Percentiles rank a stretch among this genome's conserved stretches.
These are phyloP conservation scores for Thelonectria rubi DNA, from an alignment of 2,329 filamentous ascomycete genomes.

Conservation along the genomic window DNA sequence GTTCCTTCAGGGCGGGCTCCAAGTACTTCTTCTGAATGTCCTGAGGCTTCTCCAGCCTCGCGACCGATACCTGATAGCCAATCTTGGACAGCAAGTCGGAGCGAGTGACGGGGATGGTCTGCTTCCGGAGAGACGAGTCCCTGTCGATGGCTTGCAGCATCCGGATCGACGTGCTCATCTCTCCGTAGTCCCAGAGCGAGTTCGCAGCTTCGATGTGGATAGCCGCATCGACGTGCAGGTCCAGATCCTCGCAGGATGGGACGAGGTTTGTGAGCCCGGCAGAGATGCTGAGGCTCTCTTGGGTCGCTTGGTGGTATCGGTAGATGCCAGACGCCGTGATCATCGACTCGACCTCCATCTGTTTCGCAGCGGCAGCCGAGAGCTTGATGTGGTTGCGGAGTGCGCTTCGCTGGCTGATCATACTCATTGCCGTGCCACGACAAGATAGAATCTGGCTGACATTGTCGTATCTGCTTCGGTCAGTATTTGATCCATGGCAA, in stretches of 20 bases:
- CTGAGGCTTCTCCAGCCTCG: constrained; percentile 89
- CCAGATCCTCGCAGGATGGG: constrained; percentile 72
- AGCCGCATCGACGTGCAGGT: constrained; percentile 78
- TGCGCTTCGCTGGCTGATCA: constrained; percentile 75
- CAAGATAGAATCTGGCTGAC: constrained; percentile 83
- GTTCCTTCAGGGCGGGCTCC: constrained; percentile 81
- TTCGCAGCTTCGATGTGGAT: constrained; percentile 85
- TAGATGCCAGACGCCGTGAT: constrained; percentile 79
- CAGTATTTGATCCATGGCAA: constrained; percentile 6
- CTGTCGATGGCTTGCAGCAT: constrained; percentile 80
- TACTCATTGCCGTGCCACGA: constrained; percentile 82
- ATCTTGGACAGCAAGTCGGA: constrained; percentile 87
- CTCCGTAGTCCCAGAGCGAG: constrained; percentile 93
- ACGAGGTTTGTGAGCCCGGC: constrained; percentile 84
- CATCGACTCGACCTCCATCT: constrained; percentile 80
- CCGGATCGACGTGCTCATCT: constrained; percentile 86
- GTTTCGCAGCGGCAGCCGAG: constrained; percentile 69
- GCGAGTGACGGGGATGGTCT: constrained; percentile 76
- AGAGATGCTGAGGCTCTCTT: constrained; percentile 87
- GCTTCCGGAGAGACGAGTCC: constrained; percentile 68
- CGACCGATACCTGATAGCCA: constrained; percentile 88
- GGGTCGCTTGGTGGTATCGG: constrained; percentile 80
- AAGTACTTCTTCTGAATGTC: constrained; percentile 89
- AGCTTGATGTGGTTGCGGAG: constrained; percentile 70
- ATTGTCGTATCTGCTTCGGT: constrained; percentile 70